Conservation (phyloP, 2,329 filamentous ascomycete genomes). For the Salinomyces thailandicus region DNA sequence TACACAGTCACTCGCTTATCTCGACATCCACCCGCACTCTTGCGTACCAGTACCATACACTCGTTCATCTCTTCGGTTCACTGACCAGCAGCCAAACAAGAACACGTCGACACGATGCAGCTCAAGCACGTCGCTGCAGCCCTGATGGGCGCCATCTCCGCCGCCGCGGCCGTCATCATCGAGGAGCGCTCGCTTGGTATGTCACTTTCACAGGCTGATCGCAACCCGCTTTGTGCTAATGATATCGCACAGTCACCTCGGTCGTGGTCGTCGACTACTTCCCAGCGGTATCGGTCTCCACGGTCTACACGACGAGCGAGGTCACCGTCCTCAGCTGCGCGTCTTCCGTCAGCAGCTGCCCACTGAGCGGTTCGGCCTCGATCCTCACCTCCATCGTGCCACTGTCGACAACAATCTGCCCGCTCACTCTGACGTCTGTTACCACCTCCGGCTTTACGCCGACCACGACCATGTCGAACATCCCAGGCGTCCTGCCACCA, state of each 20-base stretch:
- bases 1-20: slow-evolving; percentile 1
- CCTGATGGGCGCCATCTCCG: slow-evolving; percentile 4
- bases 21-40: slow-evolving; percentile 1
- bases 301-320: slow-evolving; percentile 33
- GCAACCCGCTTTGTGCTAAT: not conserved
- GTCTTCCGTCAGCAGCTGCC: slow-evolving; percentile 30
- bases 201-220: not conserved
- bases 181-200: slow-evolving; percentile 1
- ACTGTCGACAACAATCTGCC: slow-evolving; percentile 36
- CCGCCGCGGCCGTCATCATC: not conserved
- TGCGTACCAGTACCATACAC: not conserved
- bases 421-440: slow-evolving; percentile 25
- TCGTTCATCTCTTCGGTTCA: slow-evolving; percentile 3
- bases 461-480: slow-evolving; percentile 1
- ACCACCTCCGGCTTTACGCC: slow-evolving; percentile 6
- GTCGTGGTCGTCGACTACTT: slow-evolving; percentile 17
- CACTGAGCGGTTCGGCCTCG: slow-evolving; percentile 22
- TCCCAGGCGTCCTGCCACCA: not conserved
- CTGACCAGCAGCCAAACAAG: slow-evolving; percentile 2
- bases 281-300: slow-evolving; percentile 30
- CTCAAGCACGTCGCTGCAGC: slow-evolving; percentile 5
- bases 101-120: slow-evolving; percentile 4
- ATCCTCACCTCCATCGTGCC: slow-evolving; percentile 31
- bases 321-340: slow-evolving; percentile 34
- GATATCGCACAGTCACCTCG: slow-evolving; percentile 1